A percentile compares a stretch with the other conserved stretches of the same genome.
Conservation (phyloP, 441 rosid species). For the Gossypium davidsonii region DNA sequence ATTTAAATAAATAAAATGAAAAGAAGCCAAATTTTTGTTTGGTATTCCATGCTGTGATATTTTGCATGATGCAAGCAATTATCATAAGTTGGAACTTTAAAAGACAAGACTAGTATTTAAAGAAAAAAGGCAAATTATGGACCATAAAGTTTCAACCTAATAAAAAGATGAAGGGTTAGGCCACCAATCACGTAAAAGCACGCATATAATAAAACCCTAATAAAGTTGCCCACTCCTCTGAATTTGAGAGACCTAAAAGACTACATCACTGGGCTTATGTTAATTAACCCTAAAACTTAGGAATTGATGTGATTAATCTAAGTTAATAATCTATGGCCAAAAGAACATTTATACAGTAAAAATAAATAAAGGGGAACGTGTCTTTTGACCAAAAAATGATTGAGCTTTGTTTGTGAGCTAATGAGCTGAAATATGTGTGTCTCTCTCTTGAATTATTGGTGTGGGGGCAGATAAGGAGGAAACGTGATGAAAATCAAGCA, state of each 20-base stretch:
- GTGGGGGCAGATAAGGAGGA: slow-evolving; percentile 4
- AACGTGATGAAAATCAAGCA: slow-evolving; percentile 6
- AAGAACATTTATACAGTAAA: neutral
- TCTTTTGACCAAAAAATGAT: slow-evolving; percentile 16
- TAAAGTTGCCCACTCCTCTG: neutral
- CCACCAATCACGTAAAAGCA: slow-evolving; percentile 10
- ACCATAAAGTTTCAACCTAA: neutral
- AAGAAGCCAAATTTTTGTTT: no score
- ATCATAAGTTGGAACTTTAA: neutral
- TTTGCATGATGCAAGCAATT: neutral
- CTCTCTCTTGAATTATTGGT: slow-evolving; percentile 23
- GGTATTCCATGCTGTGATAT: no score
- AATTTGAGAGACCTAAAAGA: neutral
- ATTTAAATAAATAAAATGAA: no score
- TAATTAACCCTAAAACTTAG: neutral
- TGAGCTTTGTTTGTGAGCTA: neutral
- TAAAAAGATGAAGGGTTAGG: neutral
- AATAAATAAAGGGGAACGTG: slow-evolving; percentile 4
- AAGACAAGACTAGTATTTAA: neutral
- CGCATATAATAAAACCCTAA: neutral
- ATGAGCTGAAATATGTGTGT: neutral
- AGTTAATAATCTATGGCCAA: neutral
- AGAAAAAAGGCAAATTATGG: neutral
- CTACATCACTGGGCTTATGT: neutral
- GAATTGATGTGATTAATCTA: neutral